Conservation (phyloP, 495 filamentous ascomycete genomes). For the Darksidea phi region DNA sequence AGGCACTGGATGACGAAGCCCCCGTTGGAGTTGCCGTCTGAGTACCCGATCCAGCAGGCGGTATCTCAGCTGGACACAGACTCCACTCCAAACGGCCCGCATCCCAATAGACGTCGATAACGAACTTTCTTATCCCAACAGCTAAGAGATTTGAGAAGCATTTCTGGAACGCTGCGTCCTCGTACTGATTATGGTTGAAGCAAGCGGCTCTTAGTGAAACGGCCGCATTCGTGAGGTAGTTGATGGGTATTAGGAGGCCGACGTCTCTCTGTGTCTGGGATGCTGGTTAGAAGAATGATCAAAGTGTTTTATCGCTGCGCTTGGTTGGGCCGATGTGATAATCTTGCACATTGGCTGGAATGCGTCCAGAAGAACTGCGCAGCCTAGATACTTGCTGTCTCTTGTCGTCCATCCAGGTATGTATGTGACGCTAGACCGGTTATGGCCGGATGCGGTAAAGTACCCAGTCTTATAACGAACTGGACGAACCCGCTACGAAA, state of each 20-base stretch:
- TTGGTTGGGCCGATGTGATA: too few relatives aligned
- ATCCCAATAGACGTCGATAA: conserved; percentile 68
- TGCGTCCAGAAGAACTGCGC: too few relatives aligned
- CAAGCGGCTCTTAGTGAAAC: conserved; percentile 59
- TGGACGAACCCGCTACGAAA: too few relatives aligned
- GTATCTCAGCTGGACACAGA: conserved; percentile 56
- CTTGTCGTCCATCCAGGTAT: too few relatives aligned
- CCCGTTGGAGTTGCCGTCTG: too few relatives aligned
- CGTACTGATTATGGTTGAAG: conserved; percentile 55
- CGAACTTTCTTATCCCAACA: conserved; percentile 57
- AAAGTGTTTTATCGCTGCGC: background rate
- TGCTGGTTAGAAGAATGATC: conserved; percentile 2
- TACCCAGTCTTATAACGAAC: too few relatives aligned
- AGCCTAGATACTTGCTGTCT: too few relatives aligned
- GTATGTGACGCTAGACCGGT: too few relatives aligned
- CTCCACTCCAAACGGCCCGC: conserved; percentile 51
- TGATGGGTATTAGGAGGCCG: conserved; percentile 58
- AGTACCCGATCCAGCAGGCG: conserved; percentile 25
- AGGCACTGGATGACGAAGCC: too few relatives aligned
- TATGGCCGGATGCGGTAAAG: too few relatives aligned
- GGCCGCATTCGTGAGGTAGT: conserved; percentile 57
- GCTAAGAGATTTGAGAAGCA: conserved; percentile 64
- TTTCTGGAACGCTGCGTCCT: conserved; percentile 46
- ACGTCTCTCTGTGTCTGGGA: conserved; percentile 61
- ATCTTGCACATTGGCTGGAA: too few relatives aligned